Evolutionary conservation across 1,284 basidiomycete genomes (phyloP).

Genomic region (Meira nashicola): DNA sequence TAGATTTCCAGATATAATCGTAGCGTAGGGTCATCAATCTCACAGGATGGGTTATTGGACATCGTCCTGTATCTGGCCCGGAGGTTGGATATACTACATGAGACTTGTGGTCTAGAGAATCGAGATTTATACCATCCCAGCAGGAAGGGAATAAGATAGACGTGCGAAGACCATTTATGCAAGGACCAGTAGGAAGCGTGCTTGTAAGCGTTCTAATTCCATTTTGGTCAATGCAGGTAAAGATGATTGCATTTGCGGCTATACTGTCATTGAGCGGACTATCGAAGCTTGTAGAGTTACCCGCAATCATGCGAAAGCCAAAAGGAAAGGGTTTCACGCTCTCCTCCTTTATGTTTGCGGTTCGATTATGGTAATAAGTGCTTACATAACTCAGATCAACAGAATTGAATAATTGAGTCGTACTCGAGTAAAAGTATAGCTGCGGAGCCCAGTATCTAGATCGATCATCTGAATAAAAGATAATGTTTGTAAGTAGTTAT

Average conservation of each 20-base stretch:
- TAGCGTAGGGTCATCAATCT: conserved; percentile 58
- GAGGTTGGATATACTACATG: conserved; percentile 53
- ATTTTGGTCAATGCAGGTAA: conserved; percentile 55
- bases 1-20: conserved; percentile 51
- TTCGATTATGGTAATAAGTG: conserved; percentile 54
- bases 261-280: conserved; percentile 17
- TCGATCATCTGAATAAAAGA: no score
- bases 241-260: conserved; percentile 50
- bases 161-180: conserved; percentile 53
- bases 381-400: conserved; percentile 25
- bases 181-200: conserved; percentile 18
- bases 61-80: conserved; percentile 57
- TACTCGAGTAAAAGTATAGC: conserved; percentile 52
- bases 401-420: conserved; percentile 25
- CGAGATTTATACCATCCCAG: conserved; percentile 59
- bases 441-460: conserved; percentile 57
- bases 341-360: no score
- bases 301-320: conserved; percentile 56
- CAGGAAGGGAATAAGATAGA: conserved; percentile 58
- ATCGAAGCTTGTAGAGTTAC: conserved; percentile 45
- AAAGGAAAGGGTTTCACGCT: conserved; percentile 53
- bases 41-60: conserved; percentile 57
- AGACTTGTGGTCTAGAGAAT: conserved; percentile 54
- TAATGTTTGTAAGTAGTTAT: no score
- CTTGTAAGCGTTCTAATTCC: conserved; percentile 30